A percentile compares a stretch with the other conserved stretches of the same genome.
These are phyloP conservation scores for Tylopilus rubrobrunneus DNA, from an alignment of 768 basidiomycete genomes.

Conservation along the genomic window DNA sequence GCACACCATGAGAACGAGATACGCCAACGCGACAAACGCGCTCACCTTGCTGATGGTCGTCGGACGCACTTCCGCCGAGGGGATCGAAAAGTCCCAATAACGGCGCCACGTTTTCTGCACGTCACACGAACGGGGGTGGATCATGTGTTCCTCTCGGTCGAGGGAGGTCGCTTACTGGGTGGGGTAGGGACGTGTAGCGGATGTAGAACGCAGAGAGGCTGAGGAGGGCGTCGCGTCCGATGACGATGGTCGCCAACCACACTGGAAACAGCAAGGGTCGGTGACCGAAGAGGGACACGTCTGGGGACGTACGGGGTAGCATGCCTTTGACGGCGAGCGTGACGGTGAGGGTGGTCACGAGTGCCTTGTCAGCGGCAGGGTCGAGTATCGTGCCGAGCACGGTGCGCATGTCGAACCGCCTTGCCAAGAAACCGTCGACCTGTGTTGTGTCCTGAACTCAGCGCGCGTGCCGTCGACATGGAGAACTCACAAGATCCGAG, in stretches of 20 bases:
- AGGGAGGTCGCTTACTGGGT: conserved; percentile 51
- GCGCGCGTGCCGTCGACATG: not conserved
- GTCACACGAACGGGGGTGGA: not conserved
- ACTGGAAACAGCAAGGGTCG: conserved; percentile 40
- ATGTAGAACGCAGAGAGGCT: conserved; percentile 90
- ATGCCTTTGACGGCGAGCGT: conserved; percentile 80
- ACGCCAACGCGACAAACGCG: not conserved
- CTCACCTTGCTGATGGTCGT: conserved; percentile 89
- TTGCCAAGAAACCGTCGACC: conserved; percentile 90
- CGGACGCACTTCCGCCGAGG: conserved; percentile 91
- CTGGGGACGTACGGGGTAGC: conserved; percentile 63
- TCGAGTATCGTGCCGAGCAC: conserved; percentile 96
- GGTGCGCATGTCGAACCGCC: conserved; percentile 79
- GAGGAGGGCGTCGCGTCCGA: conserved; percentile 85
- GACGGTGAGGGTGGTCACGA: conserved; percentile 92
- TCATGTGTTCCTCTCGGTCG: not conserved
- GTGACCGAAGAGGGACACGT: too few species aligned
- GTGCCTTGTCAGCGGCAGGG: conserved; percentile 92
- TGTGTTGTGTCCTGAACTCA: conserved; percentile 28
- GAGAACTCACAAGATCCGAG: conserved; percentile 74
- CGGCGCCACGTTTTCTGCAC: conserved; percentile 82
- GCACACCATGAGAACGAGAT: too few species aligned
- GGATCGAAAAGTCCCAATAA: conserved; percentile 96
- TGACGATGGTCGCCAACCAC: conserved; percentile 78
- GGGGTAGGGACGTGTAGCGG: conserved; percentile 84